Evolutionary conservation across 768 basidiomycete genomes (phyloP).

Genomic region (Pisolithus marmoratus): DNA sequence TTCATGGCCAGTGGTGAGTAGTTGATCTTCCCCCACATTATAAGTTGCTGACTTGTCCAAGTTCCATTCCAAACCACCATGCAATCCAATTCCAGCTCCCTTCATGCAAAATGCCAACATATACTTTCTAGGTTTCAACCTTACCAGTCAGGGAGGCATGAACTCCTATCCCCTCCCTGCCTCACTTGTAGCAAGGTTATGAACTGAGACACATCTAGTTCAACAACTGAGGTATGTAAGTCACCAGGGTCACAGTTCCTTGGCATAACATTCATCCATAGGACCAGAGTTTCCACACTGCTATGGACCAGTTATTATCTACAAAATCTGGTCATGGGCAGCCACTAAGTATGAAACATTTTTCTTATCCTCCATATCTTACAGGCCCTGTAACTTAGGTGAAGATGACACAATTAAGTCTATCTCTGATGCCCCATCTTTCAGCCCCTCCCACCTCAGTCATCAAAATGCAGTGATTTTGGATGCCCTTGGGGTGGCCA

Average conservation of each 20-base stretch:
- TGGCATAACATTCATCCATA: not conserved
- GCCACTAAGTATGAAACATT: not conserved
- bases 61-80: not conserved
- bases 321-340: too few relatives aligned
- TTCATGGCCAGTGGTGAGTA: not conserved
- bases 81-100: not conserved
- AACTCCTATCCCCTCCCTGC: not conserved
- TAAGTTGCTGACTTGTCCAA: not conserved
- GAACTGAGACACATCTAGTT: not conserved
- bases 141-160: not conserved
- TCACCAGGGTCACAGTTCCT: not conserved
- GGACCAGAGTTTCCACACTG: not conserved
- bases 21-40: not conserved
- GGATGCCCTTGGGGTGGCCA: not conserved
- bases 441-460: not conserved
- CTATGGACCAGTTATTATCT: not conserved
- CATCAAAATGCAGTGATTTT: not conserved
- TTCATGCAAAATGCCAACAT: not conserved
- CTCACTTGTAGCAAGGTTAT: not conserved
- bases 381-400: not conserved
- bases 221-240: not conserved
- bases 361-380: not conserved
- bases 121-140: not conserved
- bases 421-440: not conserved
- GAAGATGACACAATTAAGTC: not conserved